phyloP scores from a whole-genome alignment of 1,284 basidiomycete species.

The Lignosus rhinocerotis region DNA sequence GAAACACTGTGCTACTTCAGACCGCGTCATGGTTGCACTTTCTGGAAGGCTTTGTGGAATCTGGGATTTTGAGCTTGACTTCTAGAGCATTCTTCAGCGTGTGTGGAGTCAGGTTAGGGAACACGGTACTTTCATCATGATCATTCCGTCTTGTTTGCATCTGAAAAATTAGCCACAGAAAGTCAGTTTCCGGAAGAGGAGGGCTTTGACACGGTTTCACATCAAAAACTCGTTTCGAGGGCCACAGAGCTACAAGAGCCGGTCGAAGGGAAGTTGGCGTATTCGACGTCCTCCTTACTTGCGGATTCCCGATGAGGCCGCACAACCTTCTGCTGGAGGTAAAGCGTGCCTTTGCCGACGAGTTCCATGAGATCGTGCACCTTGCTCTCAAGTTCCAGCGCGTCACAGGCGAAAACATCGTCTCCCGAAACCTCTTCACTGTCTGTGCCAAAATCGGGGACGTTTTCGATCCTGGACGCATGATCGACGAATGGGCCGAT shows the following conservation, averaged over 20 bases:
- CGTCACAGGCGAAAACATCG: slow-evolving; percentile 52
- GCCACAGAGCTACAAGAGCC: slow-evolving; percentile 27
- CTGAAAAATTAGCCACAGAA: slow-evolving; percentile 34
- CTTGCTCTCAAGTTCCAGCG: slow-evolving; percentile 38
- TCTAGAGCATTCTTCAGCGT: slow-evolving; percentile 36
- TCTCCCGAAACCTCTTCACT: slow-evolving; percentile 41
- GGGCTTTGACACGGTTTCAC: slow-evolving; percentile 48
- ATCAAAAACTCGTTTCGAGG: slow-evolving; percentile 35
- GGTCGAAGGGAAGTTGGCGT: slow-evolving; percentile 37
- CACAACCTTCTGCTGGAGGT: slow-evolving; percentile 28
- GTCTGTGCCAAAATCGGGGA: slow-evolving; percentile 36
- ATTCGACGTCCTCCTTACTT: slow-evolving; percentile 45
- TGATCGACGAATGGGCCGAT: slow-evolving; percentile 45
- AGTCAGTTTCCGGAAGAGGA: slow-evolving; percentile 52
- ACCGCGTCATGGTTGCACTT: slow-evolving; percentile 47
- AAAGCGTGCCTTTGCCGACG: slow-evolving; percentile 31
- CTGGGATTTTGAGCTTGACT: slow-evolving; percentile 47
- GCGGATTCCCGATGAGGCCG: slow-evolving; percentile 45
- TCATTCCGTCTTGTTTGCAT: not conserved
- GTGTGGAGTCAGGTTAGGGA: slow-evolving; percentile 48
- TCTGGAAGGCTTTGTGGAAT: slow-evolving; percentile 46
- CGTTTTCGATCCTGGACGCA: slow-evolving; percentile 37
- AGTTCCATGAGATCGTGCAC: slow-evolving; percentile 8
- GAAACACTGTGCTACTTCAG: slow-evolving; percentile 49
- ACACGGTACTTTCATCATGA: slow-evolving; percentile 36